Evolutionary conservation across 768 basidiomycete species (phyloP).

Genomic region (Podaxis rugospora): DNA sequence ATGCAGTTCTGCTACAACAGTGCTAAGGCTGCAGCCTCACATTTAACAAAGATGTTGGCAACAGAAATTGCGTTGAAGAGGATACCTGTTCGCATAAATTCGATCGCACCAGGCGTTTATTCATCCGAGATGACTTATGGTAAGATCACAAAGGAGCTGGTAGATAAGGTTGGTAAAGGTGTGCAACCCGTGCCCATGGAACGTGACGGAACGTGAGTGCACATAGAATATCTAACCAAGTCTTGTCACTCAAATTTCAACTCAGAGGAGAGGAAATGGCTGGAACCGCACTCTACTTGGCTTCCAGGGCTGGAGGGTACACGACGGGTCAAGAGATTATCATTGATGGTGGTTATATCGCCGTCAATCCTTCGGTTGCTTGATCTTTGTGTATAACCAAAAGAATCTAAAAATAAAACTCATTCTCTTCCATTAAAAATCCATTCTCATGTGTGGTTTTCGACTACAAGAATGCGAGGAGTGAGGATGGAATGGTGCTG

Average conservation of each 20-base stretch:
- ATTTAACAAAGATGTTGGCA: slow-evolving; percentile 72
- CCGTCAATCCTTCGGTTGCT: slow-evolving; percentile 61
- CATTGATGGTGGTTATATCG: slow-evolving; percentile 70
- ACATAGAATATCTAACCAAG: neutral
- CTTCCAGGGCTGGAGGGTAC: slow-evolving; percentile 68
- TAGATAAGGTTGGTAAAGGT: slow-evolving; percentile 55
- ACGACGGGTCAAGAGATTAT: slow-evolving; percentile 76
- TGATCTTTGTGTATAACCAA: neutral
- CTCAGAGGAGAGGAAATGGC: slow-evolving; percentile 68
- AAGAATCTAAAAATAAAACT: neutral
- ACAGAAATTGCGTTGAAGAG: slow-evolving; percentile 71
- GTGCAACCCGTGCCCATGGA: slow-evolving; percentile 57
- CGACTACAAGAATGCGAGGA: too few species aligned
- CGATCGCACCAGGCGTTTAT: slow-evolving; percentile 73
- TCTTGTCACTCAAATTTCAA: neutral
- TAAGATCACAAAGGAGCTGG: slow-evolving; percentile 39
- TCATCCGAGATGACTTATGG: slow-evolving; percentile 72
- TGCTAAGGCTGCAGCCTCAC: slow-evolving; percentile 71
- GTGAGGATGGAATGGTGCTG: too few species aligned
- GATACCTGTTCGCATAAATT: slow-evolving; percentile 67
- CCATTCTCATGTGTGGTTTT: neutral
- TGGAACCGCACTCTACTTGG: slow-evolving; percentile 73
- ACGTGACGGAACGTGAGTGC: slow-evolving; percentile 64
- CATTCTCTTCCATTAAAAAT: too few species aligned
- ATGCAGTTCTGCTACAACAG: slow-evolving; percentile 78